Evolutionary conservation across 106 monocot genomes (phyloP).

Genomic region (Narthecium ossifragum): DNA sequence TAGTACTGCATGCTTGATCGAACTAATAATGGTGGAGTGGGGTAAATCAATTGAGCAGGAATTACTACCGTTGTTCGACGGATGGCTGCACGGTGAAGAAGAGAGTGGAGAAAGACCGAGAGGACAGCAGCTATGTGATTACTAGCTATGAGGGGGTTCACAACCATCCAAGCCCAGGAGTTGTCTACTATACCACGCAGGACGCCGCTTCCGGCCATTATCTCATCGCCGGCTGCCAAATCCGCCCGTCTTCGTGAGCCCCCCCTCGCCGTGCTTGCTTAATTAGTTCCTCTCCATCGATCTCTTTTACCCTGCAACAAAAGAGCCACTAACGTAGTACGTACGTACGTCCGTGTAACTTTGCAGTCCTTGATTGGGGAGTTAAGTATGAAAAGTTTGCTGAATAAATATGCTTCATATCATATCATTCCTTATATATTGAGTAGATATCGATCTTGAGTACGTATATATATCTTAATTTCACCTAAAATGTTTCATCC

Average conservation of each 20-base stretch:
- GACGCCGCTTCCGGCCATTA: slow-evolving; percentile 33
- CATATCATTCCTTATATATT: too few relatives aligned
- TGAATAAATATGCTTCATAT: too few relatives aligned
- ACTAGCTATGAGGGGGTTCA: slow-evolving; percentile 51
- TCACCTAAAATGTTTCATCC: too few relatives aligned
- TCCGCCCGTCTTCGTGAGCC: not conserved
- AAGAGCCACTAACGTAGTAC: too few relatives aligned
- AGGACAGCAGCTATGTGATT: slow-evolving; percentile 44
- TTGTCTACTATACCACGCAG: slow-evolving; percentile 40
- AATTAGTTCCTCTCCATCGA: too few relatives aligned
- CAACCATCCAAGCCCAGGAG: slow-evolving; percentile 38
- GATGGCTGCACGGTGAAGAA: slow-evolving; percentile 66
- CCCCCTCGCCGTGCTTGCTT: too few relatives aligned
- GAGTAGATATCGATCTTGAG: too few relatives aligned
- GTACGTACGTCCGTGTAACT: too few relatives aligned
- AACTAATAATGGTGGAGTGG: not conserved
- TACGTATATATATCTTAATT: too few relatives aligned
- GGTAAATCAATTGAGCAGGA: slow-evolving; percentile 17
- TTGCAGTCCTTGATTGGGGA: too few relatives aligned
- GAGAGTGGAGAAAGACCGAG: slow-evolving; percentile 47
- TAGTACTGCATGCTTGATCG: not conserved
- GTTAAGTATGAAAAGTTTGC: too few relatives aligned
- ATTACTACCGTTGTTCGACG: slow-evolving; percentile 51
- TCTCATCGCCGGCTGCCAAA: slow-evolving; percentile 27
- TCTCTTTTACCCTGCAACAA: too few relatives aligned